A percentile compares a stretch with the other conserved stretches of the same genome.
Evolutionary conservation across 2,329 filamentous ascomycete genomes (phyloP).

Genomic region (Botrytis porri): DNA sequence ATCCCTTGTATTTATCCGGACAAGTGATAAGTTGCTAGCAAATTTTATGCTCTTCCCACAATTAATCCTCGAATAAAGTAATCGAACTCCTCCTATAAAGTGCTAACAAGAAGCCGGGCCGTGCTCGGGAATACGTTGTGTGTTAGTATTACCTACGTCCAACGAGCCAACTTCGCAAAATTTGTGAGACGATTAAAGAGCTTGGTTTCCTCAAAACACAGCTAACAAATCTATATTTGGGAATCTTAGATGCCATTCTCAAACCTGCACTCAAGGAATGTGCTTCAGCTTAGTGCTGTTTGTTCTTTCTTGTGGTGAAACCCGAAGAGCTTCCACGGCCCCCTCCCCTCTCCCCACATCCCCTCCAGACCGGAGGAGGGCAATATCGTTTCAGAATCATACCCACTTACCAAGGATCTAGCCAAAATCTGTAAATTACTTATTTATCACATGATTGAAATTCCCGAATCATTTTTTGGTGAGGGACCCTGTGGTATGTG

Average conservation of each 20-base stretch:
- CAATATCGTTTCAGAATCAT: not conserved
- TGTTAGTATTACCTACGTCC: not conserved
- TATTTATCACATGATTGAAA: not conserved
- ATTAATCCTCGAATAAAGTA: constrained; percentile 1
- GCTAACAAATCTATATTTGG: not conserved
- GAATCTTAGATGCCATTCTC: not conserved
- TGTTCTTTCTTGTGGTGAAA: constrained; percentile 1
- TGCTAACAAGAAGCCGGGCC: not conserved
- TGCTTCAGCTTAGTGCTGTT: not conserved
- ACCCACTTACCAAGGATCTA: not conserved
- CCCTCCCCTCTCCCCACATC: not conserved
- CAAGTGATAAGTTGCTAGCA: not conserved
- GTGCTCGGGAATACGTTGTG: not conserved
- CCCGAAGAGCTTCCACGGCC: not conserved
- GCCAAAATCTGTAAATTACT: not conserved
- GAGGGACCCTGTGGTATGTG: constrained; percentile 19
- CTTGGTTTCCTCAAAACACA: not conserved
- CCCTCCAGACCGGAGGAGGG: not conserved
- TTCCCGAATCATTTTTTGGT: not conserved
- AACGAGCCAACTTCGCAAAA: not conserved
- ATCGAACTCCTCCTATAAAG: not conserved
- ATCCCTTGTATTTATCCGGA: constrained; percentile 6
- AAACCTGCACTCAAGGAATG: not conserved
- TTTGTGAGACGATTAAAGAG: not conserved
- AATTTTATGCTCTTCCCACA: not conserved